Base-by-base conservation (phyloP, 1,284 basidiomycete genomes). In the Earliella scabrosa region DNA sequence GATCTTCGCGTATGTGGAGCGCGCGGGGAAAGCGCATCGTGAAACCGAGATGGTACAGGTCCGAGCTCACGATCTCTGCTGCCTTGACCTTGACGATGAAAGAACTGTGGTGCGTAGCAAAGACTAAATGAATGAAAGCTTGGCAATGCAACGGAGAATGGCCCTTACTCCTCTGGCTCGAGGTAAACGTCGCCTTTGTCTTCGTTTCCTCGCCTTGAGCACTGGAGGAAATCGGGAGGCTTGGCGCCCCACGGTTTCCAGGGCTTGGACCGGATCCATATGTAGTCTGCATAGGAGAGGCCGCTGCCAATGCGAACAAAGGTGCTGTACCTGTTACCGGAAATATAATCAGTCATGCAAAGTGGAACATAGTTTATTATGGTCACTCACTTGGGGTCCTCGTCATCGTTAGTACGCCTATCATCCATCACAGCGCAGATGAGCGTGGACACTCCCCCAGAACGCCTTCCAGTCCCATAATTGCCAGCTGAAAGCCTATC, bases 1-100 rank as follows among this genome's bases (percentile, higher is more conserved):
- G 76, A 63, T 93, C 90, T 39, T 90, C 87, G 32, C 92, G 84
- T 58, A 96, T 94, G 11, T 75, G 71, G 36, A 92, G 70, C n/a
- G 91, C 93, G 50, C 94, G 83, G 29, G 94, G 94, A 66, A 97
- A 97, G 23, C 94, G 86, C 85, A 96, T 88, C 1, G 90, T 93
- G 55, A 85, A 82, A 3, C 86, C 85, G 60, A 91, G 66, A 59
- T 88, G 85, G 64, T 91, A 93, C 60, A 83, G 29, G 87, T 93
- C 88, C 18, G 91, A 82, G 11, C 79, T 75, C 2, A 85, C 85
- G 50, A 97, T 91, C 68, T 97, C 94, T 0, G 94, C 90, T 0
- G 92, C 95, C 71, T 97, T 97, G 53, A 97, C 84, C 64, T 90
- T 90, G 60, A 97, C 63, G 31, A 97, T 89, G 71, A 95, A 94